These are phyloP conservation scores for Penicillium concentricum DNA, from an alignment of 2,329 filamentous ascomycete species.

Conservation along the genomic window DNA sequence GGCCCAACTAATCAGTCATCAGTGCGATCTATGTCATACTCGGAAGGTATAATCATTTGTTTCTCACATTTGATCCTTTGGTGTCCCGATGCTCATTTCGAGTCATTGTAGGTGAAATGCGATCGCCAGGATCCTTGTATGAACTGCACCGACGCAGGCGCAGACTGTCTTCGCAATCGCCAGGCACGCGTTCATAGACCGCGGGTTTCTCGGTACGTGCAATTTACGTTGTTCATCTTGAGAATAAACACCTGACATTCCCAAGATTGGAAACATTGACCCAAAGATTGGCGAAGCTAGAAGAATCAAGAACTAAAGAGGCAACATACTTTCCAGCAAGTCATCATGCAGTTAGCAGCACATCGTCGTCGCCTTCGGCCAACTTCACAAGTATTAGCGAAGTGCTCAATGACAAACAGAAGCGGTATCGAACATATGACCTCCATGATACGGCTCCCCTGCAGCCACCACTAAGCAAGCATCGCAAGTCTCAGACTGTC, in stretches of 20 bases:
- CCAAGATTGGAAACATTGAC: conserved; percentile 18
- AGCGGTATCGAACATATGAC: not conserved
- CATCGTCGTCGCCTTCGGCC: conserved; percentile 11
- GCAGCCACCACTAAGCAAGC: conserved; percentile 6
- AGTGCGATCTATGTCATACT: conserved; percentile 40
- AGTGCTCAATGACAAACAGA: not conserved
- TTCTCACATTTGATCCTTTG: too few relatives aligned
- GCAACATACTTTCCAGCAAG: conserved; percentile 3
- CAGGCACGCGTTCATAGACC: conserved; percentile 22
- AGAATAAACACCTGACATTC: not conserved
- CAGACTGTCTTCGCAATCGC: conserved; percentile 34
- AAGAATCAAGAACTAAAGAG: conserved; percentile 12
- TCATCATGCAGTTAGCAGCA: conserved; percentile 3
- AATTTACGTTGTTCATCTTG: not conserved
- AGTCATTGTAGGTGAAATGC: conserved; percentile 41
- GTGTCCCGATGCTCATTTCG: not conserved
- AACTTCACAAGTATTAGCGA: not conserved
- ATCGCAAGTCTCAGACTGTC: conserved; percentile 12
- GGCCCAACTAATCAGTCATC: conserved; percentile 1
- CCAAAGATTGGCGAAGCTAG: conserved; percentile 20
- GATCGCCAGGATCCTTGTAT: conserved; percentile 45
- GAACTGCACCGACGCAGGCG: conserved; percentile 45
- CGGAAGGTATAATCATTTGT: conserved; percentile 26
- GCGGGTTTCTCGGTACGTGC: conserved; percentile 20
- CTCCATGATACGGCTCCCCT: not conserved